phyloP scores from a whole-genome alignment of 345 rosid genomes.

The Triadica sebifera region DNA sequence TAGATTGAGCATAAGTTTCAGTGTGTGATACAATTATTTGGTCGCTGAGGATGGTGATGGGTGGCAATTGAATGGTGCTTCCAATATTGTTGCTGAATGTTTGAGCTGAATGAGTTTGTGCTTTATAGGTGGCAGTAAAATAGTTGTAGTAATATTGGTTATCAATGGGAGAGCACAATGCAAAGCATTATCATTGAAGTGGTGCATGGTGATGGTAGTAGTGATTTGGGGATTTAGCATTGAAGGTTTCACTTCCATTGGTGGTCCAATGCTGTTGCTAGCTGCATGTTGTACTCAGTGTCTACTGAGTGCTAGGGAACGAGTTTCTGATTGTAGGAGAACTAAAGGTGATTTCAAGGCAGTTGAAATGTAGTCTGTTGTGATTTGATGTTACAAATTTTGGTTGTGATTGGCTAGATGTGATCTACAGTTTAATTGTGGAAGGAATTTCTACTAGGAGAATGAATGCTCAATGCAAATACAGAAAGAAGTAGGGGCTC shows the following conservation, averaged over 20 bases:
- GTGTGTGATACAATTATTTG: neutral
- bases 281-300: neutral
- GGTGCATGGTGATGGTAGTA: neutral
- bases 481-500: neutral
- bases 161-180: neutral
- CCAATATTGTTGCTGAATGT: neutral
- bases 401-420: too few relatives aligned
- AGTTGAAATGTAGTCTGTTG: neutral
- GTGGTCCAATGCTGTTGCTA: neutral
- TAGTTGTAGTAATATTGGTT: neutral
- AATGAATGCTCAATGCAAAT: neutral
- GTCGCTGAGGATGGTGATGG: neutral
- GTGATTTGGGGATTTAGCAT: neutral
- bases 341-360: neutral
- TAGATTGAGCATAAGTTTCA: neutral
- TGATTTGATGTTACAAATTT: neutral
- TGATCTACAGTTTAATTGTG: neutral
- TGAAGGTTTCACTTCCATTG: conserved; percentile 2
- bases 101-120: neutral
- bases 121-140: neutral
- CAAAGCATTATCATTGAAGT: too few relatives aligned
- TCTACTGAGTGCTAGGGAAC: neutral
- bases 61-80: neutral
- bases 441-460: neutral
- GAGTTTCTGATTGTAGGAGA: neutral